Evolutionary conservation across 1,139 yeast species (phyloP).

Genomic region (Yamadazyma conglobata): DNA sequence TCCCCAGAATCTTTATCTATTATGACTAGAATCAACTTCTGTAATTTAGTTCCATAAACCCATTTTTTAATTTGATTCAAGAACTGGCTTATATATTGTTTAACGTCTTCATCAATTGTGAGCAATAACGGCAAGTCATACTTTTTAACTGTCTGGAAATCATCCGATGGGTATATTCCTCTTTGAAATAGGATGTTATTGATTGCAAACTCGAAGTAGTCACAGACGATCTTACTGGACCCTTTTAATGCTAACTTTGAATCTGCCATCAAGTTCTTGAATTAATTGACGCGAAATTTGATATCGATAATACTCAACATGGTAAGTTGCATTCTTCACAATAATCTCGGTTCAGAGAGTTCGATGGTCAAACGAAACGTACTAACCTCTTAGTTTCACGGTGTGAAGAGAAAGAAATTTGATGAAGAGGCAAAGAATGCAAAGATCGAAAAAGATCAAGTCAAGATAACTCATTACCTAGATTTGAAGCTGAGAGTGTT

Average conservation of each 20-base stretch:
- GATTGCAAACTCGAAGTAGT: conserved; percentile 79
- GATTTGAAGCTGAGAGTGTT: conserved; percentile 44
- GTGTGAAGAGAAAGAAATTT: conserved; percentile 58
- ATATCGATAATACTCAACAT: neutral
- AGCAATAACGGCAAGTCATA: conserved; percentile 77
- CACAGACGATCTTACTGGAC: conserved; percentile 73
- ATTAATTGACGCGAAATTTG: neutral
- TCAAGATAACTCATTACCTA: conserved; percentile 54
- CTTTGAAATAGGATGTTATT: conserved; percentile 83
- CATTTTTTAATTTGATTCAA: conserved; percentile 78
- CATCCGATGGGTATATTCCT: conserved; percentile 88
- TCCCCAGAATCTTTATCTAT: conserved; percentile 65
- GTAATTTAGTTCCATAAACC: conserved; percentile 70
- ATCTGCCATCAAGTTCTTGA: conserved; percentile 10
- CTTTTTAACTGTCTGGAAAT: conserved; percentile 73
- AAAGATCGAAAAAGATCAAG: conserved; percentile 53
- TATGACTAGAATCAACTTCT: conserved; percentile 68
- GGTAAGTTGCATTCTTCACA: neutral
- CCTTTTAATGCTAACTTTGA: conserved; percentile 65
- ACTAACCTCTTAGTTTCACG: conserved; percentile 51
- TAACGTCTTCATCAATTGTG: conserved; percentile 74
- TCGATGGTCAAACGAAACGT: too few relatives aligned
- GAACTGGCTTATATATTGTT: conserved; percentile 62
- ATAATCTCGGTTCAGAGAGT: neutral
- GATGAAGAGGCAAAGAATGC: conserved; percentile 52